These are phyloP conservation scores for Theileria orientalis DNA, from an alignment of 169 alveolate genomes.

Conservation along the genomic window DNA sequence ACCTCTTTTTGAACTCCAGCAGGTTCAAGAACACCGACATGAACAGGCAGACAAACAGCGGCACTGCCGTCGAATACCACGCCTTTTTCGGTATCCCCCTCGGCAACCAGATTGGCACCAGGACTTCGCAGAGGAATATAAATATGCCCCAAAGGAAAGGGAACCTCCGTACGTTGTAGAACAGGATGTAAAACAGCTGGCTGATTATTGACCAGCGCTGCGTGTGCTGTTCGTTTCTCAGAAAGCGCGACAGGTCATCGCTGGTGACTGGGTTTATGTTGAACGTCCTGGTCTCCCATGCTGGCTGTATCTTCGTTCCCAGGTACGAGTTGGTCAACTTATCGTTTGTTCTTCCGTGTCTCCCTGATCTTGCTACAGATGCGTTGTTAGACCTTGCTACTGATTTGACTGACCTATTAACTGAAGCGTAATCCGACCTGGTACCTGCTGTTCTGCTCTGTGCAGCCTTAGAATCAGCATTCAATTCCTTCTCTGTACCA, in stretches of 20 bases:
- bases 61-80: slow-evolving; percentile 51
- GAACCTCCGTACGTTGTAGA: slow-evolving; percentile 37
- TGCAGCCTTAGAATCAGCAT: no score
- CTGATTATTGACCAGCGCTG: slow-evolving; percentile 41
- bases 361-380: no score
- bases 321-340: slow-evolving; percentile 69
- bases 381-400: no score
- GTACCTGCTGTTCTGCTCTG: no score
- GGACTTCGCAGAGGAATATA: slow-evolving; percentile 53
- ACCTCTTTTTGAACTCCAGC: slow-evolving; percentile 65
- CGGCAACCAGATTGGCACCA: slow-evolving; percentile 50
- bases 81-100: slow-evolving; percentile 49
- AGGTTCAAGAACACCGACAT: slow-evolving; percentile 65
- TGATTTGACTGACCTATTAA: no score
- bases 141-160: slow-evolving; percentile 64
- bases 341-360: slow-evolving; percentile 9
- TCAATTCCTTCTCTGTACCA: neutral
- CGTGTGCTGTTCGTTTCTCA: slow-evolving; percentile 63
- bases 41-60: slow-evolving; percentile 56
- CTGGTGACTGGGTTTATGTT: slow-evolving; percentile 72
- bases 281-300: slow-evolving; percentile 74
- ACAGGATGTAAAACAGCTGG: slow-evolving; percentile 38
- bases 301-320: slow-evolving; percentile 74
- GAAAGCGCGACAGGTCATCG: slow-evolving; percentile 69
- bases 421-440: no score